Percentiles rank a stretch among this genome's conserved stretches.
Evolutionary conservation across 2,329 filamentous ascomycete genomes (phyloP).

Genomic region (Trichoderma aggressivum): DNA sequence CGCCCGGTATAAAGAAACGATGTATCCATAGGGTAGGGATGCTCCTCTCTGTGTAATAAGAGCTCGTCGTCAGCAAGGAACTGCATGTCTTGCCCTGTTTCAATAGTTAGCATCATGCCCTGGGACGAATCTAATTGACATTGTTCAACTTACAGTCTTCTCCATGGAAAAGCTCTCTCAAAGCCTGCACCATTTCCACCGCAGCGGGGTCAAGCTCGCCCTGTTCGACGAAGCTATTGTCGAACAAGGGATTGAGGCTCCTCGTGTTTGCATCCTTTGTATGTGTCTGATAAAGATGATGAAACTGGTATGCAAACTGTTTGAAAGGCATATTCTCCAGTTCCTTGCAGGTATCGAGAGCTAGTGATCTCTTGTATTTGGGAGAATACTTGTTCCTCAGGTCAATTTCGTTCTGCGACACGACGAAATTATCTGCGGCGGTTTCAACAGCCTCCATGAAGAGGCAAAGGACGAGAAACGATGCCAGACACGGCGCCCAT

Average conservation of each 20-base stretch:
- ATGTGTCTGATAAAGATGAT: constrained; percentile 58
- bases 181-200: constrained; percentile 42
- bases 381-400: constrained; percentile 37
- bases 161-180: constrained; percentile 45
- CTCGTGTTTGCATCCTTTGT: constrained; percentile 45
- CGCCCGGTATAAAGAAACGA: constrained; percentile 51
- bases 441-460: constrained; percentile 58
- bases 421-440: constrained; percentile 50
- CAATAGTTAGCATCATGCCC: constrained; percentile 12
- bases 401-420: constrained; percentile 49
- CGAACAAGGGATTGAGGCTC: constrained; percentile 55
- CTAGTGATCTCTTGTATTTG: constrained; percentile 41
- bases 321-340: constrained; percentile 59
- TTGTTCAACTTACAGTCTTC: constrained; percentile 41
- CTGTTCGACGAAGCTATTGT: constrained; percentile 40
- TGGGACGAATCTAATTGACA: neutral
- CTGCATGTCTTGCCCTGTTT: constrained; percentile 36
- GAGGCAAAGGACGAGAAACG: constrained; percentile 55
- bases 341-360: constrained; percentile 46
- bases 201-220: constrained; percentile 47
- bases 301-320: constrained; percentile 59
- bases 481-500: constrained; percentile 56
- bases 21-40: constrained; percentile 47
- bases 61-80: constrained; percentile 47
- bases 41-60: constrained; percentile 42